These are phyloP conservation scores for Fusarium azukiicola DNA, from an alignment of 2,329 filamentous ascomycete genomes.

Conservation along the genomic window DNA sequence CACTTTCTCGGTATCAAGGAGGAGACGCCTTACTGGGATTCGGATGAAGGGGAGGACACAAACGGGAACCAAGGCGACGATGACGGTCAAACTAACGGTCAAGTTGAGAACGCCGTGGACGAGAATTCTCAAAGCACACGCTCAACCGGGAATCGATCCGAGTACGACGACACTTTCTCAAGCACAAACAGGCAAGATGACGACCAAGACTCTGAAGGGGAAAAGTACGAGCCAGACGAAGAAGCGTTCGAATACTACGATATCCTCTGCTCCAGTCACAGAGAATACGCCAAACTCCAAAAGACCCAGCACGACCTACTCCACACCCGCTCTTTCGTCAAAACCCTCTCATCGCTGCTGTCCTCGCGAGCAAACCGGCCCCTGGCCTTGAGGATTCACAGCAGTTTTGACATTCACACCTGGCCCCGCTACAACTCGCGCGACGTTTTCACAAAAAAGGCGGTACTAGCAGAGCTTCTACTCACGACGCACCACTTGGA, in stretches of 20 bases:
- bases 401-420: neutral
- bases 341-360: neutral
- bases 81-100: too few species aligned
- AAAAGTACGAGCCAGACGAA: neutral
- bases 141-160: too few species aligned
- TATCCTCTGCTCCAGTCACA: neutral
- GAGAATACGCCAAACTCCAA: neutral
- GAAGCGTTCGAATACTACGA: neutral
- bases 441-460: neutral
- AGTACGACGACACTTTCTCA: too few species aligned
- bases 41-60: neutral
- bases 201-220: neutral
- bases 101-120: too few species aligned
- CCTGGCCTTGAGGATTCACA: neutral
- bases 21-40: neutral
- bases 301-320: neutral
- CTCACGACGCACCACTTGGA: neutral
- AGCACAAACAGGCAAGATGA: neutral
- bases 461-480: neutral
- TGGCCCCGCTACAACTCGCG: neutral
- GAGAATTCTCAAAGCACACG: too few species aligned
- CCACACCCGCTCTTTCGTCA: neutral
- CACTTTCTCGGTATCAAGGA: neutral
- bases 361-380: neutral
- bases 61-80: too few species aligned